phyloP scores from a whole-genome alignment of 768 basidiomycete genomes.

The Lactarius quietus region DNA sequence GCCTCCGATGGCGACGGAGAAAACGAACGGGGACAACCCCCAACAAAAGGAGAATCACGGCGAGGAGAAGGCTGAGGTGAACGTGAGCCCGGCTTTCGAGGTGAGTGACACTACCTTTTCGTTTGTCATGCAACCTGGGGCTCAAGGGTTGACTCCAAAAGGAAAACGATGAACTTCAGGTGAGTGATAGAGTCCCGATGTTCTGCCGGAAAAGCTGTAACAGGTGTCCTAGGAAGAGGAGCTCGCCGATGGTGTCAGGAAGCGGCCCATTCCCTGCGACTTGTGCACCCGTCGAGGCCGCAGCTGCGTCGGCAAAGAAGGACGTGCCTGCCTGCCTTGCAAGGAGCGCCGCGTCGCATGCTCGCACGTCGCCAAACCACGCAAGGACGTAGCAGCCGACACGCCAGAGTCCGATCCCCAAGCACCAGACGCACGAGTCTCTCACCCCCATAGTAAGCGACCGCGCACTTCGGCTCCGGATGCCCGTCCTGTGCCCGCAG shows the following conservation, averaged over 20 bases:
- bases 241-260: conserved; percentile 22
- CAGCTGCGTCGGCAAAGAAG: conserved; percentile 21
- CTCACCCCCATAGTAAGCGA: conserved; percentile 10
- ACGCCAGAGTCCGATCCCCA: conserved; percentile 21
- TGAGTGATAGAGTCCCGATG: neutral
- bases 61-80: conserved; percentile 6
- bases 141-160: neutral
- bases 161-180: conserved; percentile 24
- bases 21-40: conserved; percentile 10
- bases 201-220: neutral
- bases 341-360: conserved; percentile 25
- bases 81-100: conserved; percentile 16
- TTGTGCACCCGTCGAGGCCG: conserved; percentile 17
- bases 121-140: neutral
- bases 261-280: conserved; percentile 19
- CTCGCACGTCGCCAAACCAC: conserved; percentile 23
- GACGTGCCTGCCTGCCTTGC: conserved; percentile 22
- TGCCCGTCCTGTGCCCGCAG: neutral
- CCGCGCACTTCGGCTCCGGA: conserved; percentile 12
- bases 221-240: conserved; percentile 11
- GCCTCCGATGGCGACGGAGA: conserved; percentile 6
- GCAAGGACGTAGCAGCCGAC: conserved; percentile 18
- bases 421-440: conserved; percentile 3
- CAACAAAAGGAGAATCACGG: neutral
- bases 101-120: conserved; percentile 6